Base-by-base conservation (phyloP, 495 filamentous ascomycete genomes). In the Xylaria sp. region DNA sequence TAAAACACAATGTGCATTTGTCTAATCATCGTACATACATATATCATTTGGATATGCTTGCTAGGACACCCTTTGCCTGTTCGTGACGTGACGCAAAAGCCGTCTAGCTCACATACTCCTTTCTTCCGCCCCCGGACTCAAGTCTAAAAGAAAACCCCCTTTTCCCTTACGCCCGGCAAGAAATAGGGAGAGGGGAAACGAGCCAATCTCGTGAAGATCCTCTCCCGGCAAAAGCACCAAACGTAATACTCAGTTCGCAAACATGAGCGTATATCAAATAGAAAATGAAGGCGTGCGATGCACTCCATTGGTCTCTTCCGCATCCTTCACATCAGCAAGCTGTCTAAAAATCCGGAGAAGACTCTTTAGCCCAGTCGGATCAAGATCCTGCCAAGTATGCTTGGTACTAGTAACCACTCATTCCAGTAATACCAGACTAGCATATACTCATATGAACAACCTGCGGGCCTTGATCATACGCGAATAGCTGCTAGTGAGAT, bases 1-100 rank as follows among this genome's bases (percentile, higher is more conserved):
- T 48, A 11, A 43, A 64, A 64, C 9, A 12, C 40, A 31, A 48
- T 64, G 46, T 41, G 24, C 24, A 48, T 64, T 35, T 64, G 11
- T 64, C 61, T 64, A 64, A 48, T 8, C 15, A 64, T 43, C 61
- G 37, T 63, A 63, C 53, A 58, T 58, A 43, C n/a, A n/a, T n/a
- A 35, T 48, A 31, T 19, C 61, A 64, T 48, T 31, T 17, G 5
- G 8, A 7, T 31, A 31, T 31, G 37, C 15, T 64, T 62, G n/a
- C 41, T 64, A 7, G 41, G 26, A 19, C 61, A 21, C 41, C 17
- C 15, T 1, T 11, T 5, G 41, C 21, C 61, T 26, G 21, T 29
- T 15, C 1, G 40, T 63, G 61, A 44, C 41, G 41, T 43, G 33
- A 37, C 57, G 19, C 9, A 37, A 29, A 43, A 52, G 62, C 19